Base-by-base conservation (phyloP, 2,329 filamentous ascomycete genomes). In the Hypoxylon sp. region DNA sequence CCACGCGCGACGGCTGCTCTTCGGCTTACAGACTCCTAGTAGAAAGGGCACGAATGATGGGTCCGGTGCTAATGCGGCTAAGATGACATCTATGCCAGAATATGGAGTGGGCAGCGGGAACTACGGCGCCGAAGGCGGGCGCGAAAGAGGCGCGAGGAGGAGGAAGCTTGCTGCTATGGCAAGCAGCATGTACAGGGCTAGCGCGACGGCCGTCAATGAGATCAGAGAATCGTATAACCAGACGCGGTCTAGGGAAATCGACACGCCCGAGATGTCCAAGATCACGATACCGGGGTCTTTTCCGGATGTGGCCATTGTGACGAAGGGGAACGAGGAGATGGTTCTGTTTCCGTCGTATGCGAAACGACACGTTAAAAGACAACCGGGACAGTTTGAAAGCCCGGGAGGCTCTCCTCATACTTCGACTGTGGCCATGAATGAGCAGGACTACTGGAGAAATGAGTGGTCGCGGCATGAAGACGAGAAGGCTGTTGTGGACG, bases 331-430 rank as follows among this genome's bases (percentile, higher is more conserved):
- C 66, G 94, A 98, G 78, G 93, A 98, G 81, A 93, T 99, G 90
- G 89, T 99, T 9, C 79, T 99, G 23, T 99, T 99, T 73, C 96
- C 96, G 0, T 98, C 93, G 58, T 99, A 99, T 78, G 93, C 93
- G 7, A 90, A 94, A 76, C 86, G 85, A 67, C 91, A 97, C 77
- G 79, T 87, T 34, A 90, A 81, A 76, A 73, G 70, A n/a, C 74
- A 77, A 69, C 68, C 79, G 71, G 72, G 73, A 38, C 66, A 74
- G 17, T 76, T 70, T 32, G 72, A 74, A 32, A 59, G 55, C 34
- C 79, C 83, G 10, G 78, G 76, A 57, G 80, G 82, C 17, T 75
- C 76, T 14, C 77, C 81, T 43, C 80, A 79, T 70, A 67, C 80
- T 70, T 68, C 86, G 73, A 79, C 81, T 48, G 71, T 69, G 78